A percentile compares a stretch with the other conserved stretches of the same genome.
Evolutionary conservation across 306 rosid genomes (phyloP).

Genomic region (Malus fusca): DNA sequence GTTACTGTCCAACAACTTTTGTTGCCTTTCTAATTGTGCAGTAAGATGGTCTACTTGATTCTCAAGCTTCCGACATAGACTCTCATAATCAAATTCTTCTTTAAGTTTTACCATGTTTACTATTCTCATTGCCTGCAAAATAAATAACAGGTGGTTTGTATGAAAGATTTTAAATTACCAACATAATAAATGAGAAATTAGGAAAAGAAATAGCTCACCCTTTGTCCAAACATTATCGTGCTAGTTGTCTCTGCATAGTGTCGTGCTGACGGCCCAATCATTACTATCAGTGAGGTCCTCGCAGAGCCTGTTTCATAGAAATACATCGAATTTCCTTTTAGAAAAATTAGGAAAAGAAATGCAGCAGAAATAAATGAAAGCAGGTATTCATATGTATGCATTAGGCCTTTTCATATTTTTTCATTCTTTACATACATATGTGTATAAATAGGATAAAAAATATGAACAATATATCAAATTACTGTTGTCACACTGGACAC

Average conservation of each 20-base stretch:
- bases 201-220: constrained; percentile 33
- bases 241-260: constrained; percentile 52
- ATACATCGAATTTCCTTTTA: background rate
- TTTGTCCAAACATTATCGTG: constrained; percentile 63
- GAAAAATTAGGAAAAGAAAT: background rate
- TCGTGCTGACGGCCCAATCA: constrained; percentile 57
- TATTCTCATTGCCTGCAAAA: constrained; percentile 61
- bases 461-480: background rate
- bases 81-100: constrained; percentile 66
- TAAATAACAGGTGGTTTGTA: background rate
- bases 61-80: constrained; percentile 61
- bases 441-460: background rate
- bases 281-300: constrained; percentile 63
- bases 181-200: background rate
- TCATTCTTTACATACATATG: background rate
- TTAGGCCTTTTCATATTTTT: background rate
- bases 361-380: background rate
- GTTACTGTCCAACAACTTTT: constrained; percentile 40
- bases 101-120: constrained; percentile 52
- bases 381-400: background rate
- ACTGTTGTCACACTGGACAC: background rate
- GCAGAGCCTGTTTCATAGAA: constrained; percentile 45
- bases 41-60: constrained; percentile 56
- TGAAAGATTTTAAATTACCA: background rate
- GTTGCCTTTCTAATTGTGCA: constrained; percentile 55